Base-by-base conservation (phyloP, 2,329 filamentous ascomycete species). In the Phaeosphaeriaceae sp. region DNA sequence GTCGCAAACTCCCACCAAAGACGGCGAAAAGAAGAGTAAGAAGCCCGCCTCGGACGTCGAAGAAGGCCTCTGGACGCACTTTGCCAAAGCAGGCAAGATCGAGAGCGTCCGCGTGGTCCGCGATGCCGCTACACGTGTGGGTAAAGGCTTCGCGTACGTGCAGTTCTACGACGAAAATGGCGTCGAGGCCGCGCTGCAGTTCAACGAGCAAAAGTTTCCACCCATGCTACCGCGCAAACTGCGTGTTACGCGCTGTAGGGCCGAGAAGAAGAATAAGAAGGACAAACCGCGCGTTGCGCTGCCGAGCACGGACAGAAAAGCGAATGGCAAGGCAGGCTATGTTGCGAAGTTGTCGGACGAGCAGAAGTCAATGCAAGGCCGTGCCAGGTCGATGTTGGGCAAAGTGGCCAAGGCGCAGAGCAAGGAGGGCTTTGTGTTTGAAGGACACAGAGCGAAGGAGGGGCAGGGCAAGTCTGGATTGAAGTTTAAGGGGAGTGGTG, bases 81-180 rank as follows among this genome's bases (percentile, higher is more conserved):
- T 96, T 71, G 81, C 84, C 59, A 87, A 90, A 74, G 89, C 85
- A 60, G 93, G 94, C 65, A 91, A 86, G 63, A 91, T 99, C 13
- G 94, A 99, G 79, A 96, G 89, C 72, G 96, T 99, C 36, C 91
- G 95, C 33, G 93, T 99, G 20, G 87, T 97, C 51, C 88, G 95
- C 54, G 95, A 99, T 73, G 84, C 91, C 62, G 90, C 91, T 66
- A 99, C 96, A 7, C 88, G 96, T 50, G 92, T 99, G 27, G 93
- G 95, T 71, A 99, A 99, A 76, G 95, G 95, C 4, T 92, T 99
- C 73, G 96, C 96, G 61, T 99, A 99, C 72, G 94, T 99, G 17
- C 95, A 99, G 74, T 99, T 99, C 40, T 69, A 89, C 82, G 92
- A 98, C 70, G 87, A 85, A 62, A 97, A 96, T 70, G 84, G 89